phyloP scores from a whole-genome alignment of 2,329 filamentous ascomycete species.

The Myriosclerotinia curreyana region DNA sequence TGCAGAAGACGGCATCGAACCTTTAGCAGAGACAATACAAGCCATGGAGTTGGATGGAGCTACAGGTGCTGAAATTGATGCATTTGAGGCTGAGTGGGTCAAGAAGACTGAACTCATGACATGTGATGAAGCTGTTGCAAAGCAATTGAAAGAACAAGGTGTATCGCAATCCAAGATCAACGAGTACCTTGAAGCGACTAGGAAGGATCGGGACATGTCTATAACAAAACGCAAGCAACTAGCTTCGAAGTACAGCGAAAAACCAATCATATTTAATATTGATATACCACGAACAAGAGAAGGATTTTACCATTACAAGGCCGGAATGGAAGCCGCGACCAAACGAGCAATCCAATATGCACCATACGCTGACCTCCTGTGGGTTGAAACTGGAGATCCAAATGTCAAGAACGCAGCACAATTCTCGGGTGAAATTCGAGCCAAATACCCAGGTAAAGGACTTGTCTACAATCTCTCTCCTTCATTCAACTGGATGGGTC shows the following conservation, averaged over 20 bases:
- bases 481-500: slow-evolving; percentile 97
- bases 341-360: slow-evolving; percentile 91
- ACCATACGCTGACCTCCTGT: slow-evolving; percentile 89
- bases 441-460: slow-evolving; percentile 71
- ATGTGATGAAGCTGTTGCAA: slow-evolving; percentile 85
- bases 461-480: slow-evolving; percentile 96
- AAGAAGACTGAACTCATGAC: slow-evolving; percentile 80
- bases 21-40: slow-evolving; percentile 84
- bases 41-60: slow-evolving; percentile 83
- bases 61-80: slow-evolving; percentile 74
- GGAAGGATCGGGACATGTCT: slow-evolving; percentile 68
- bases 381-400: slow-evolving; percentile 94
- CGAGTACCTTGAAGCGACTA: slow-evolving; percentile 62
- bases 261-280: slow-evolving; percentile 79
- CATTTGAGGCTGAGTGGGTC: slow-evolving; percentile 84
- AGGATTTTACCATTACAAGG: slow-evolving; percentile 87
- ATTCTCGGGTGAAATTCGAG: slow-evolving; percentile 74
- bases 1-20: slow-evolving; percentile 67
- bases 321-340: slow-evolving; percentile 80
- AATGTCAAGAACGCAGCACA: slow-evolving; percentile 71
- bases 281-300: slow-evolving; percentile 91
- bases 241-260: slow-evolving; percentile 63
- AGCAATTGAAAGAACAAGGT: slow-evolving; percentile 67
- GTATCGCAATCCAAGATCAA: slow-evolving; percentile 62
- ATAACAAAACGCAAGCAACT: slow-evolving; percentile 73